Evolutionary conservation across 306 rosid species (phyloP).

Genomic region (Cicer pinnatifidum): DNA sequence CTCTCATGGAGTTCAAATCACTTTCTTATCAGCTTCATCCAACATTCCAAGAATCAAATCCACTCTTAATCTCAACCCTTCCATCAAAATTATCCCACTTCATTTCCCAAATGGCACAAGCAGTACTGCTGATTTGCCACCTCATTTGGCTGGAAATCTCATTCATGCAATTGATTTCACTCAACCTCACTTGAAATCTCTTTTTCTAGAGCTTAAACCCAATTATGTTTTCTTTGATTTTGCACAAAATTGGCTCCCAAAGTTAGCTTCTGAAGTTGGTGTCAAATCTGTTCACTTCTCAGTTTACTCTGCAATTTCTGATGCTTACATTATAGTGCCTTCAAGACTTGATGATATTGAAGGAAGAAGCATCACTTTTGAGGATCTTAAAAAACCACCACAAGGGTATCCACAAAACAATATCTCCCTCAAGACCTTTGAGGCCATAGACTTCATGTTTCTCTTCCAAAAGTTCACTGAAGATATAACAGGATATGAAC

Average conservation of each 20-base stretch:
- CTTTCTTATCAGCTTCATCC: slow-evolving; percentile 54
- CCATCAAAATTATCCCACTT: slow-evolving; percentile 45
- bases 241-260: slow-evolving; percentile 63
- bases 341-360: slow-evolving; percentile 38
- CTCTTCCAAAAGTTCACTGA: slow-evolving; percentile 42
- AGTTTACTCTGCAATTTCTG: slow-evolving; percentile 46
- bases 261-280: slow-evolving; percentile 55
- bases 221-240: slow-evolving; percentile 57
- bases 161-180: slow-evolving; percentile 48
- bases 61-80: slow-evolving; percentile 43
- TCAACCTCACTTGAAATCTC: slow-evolving; percentile 47
- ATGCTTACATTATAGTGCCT: slow-evolving; percentile 48
- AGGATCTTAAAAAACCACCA: slow-evolving; percentile 52
- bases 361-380: slow-evolving; percentile 33
- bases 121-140: slow-evolving; percentile 51
- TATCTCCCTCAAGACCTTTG: slow-evolving; percentile 43
- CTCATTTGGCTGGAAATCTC: slow-evolving; percentile 39
- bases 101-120: slow-evolving; percentile 42
- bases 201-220: slow-evolving; percentile 53
- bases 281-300: slow-evolving; percentile 51
- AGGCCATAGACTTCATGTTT: slow-evolving; percentile 50
- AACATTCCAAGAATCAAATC: slow-evolving; percentile 47
- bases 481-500: slow-evolving; percentile 45
- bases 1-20: slow-evolving; percentile 50
- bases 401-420: slow-evolving; percentile 44